Percentiles rank a stretch among this genome's conserved stretches.
Evolutionary conservation across 2,329 filamentous ascomycete species (phyloP).

Genomic region (Dendrostoma leiphaemia): DNA sequence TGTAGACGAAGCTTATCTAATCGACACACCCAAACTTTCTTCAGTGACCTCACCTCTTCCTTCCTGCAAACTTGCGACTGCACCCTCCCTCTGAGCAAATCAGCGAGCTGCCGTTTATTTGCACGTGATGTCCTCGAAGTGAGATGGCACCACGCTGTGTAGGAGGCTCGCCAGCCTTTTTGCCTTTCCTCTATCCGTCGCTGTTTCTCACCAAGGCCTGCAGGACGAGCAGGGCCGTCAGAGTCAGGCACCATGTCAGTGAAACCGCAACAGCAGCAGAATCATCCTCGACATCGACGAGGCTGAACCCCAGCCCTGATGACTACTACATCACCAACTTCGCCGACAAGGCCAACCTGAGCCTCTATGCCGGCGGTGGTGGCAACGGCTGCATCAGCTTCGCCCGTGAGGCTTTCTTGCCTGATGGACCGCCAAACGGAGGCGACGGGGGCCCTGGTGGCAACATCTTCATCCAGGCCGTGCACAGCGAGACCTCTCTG

Average conservation of each 20-base stretch:
- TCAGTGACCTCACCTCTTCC: neutral
- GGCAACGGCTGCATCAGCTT: slow-evolving; percentile 96
- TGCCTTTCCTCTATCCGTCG: slow-evolving; percentile 52
- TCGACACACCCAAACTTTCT: slow-evolving; percentile 12
- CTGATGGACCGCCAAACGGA: slow-evolving; percentile 88
- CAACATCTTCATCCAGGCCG: slow-evolving; percentile 90
- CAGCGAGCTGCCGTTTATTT: too few relatives aligned
- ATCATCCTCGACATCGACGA: slow-evolving; percentile 44
- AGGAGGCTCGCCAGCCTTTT: slow-evolving; percentile 33
- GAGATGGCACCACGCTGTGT: slow-evolving; percentile 43
- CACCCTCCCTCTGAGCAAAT: slow-evolving; percentile 4
- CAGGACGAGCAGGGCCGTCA: slow-evolving; percentile 24
- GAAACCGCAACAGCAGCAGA: slow-evolving; percentile 22
- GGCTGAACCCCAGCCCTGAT: slow-evolving; percentile 77
- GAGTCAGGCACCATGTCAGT: slow-evolving; percentile 27
- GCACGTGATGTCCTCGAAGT: slow-evolving; percentile 15
- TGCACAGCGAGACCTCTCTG: slow-evolving; percentile 85
- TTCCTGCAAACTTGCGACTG: neutral
- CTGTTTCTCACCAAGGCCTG: slow-evolving; percentile 33
- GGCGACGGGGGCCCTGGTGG: slow-evolving; percentile 92
- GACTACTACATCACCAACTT: slow-evolving; percentile 84
- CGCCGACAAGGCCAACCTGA: slow-evolving; percentile 79
- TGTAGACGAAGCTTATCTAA: slow-evolving; percentile 16
- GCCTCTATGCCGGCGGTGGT: slow-evolving; percentile 74
- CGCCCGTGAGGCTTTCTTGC: slow-evolving; percentile 83